Evolutionary conservation across 2,329 filamentous ascomycete species (phyloP), one percentile per base, ranked within the genome.

Genomic region (Fusarium mexicanum): DNA sequence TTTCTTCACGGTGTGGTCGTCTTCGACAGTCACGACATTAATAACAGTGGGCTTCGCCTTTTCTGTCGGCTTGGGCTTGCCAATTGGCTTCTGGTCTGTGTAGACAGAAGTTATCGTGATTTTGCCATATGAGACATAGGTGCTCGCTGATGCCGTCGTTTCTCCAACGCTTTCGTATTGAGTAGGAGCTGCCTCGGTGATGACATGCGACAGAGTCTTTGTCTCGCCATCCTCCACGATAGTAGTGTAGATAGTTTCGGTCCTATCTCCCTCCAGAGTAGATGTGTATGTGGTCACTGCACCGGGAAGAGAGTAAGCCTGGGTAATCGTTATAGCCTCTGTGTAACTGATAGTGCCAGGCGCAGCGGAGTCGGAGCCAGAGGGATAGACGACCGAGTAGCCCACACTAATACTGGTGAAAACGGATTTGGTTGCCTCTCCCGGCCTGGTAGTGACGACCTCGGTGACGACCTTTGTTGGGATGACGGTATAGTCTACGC

Each of bases 91-190:
- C 46, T 71, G 64, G 6, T 73, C 64, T 8, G 76, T 78, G 24
- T 72, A 76, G 8, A 72, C 59, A 24, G 73, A 75, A 1, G 75
- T 78, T n/a, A 78, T 73, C 2, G 77, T 78, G 46, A 77, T 74
- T 57, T 67, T 67, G 5, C 76, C 77, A 22, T 77, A 73, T 16
- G 67, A 71, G 40, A 78, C 74, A 33, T 77, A 78, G 10, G 74
- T 78, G 10, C 66, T 78, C 3, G 77, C 64, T 8, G 70, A 70
- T 16, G 75, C 71, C 11, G 77, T 78, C 20, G 74, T 77, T 29
- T 76, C 71, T 35, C 76, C 76, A 14, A 72, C 68, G 16, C 66
- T 74, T 22, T 66, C 33, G 12, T 72, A 64, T 6, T 46, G 61
- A 20, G 69, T 77, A 5, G 55, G 64, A 3, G 73, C 35, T 8